Conservation (phyloP, 2,329 filamentous ascomycete species). For the Phyllachora maydis region DNA sequence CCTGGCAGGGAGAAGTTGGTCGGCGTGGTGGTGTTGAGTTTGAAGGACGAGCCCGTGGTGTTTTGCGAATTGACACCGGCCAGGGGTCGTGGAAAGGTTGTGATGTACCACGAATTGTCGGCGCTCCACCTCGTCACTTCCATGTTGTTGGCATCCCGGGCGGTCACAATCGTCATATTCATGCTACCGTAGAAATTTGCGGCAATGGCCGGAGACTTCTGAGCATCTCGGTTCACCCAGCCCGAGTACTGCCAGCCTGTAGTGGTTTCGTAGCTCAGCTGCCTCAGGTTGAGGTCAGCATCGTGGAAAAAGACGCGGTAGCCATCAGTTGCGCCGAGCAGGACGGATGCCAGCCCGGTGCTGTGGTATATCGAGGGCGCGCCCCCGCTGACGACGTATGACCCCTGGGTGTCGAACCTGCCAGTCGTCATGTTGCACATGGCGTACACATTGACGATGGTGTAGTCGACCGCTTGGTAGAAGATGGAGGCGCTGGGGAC, state of each 20-base stretch:
- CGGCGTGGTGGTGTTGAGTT: conserved; percentile 6
- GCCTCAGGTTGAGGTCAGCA: conserved; percentile 9
- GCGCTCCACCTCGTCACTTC: conserved; percentile 10
- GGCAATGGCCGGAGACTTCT: conserved; percentile 9
- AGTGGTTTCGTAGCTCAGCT: conserved; percentile 10
- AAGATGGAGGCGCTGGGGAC: conserved; percentile 13
- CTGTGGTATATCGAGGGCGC: conserved; percentile 8
- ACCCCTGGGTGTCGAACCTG: conserved; percentile 10
- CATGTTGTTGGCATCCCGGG: conserved; percentile 12
- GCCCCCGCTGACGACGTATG: conserved; percentile 10
- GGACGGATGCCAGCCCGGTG: conserved; percentile 11
- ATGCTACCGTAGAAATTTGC: conserved; percentile 8
- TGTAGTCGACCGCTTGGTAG: conserved; percentile 10
- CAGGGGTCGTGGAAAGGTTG: conserved; percentile 13
- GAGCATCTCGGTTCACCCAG: conserved; percentile 11
- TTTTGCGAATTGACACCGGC: conserved; percentile 8
- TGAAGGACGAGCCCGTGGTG: conserved; percentile 6
- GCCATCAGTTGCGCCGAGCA: conserved; percentile 12
- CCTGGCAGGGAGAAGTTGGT: conserved; percentile 10
- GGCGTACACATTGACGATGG: conserved; percentile 12
- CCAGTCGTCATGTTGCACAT: conserved; percentile 15
- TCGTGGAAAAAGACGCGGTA: conserved; percentile 18
- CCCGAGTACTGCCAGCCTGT: conserved; percentile 11
- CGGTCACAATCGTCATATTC: conserved; percentile 14
- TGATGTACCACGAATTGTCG: conserved; percentile 12